These are phyloP conservation scores for Phtheirospermum japonicum DNA, from an alignment of 257 asterid species.

Conservation along the genomic window DNA sequence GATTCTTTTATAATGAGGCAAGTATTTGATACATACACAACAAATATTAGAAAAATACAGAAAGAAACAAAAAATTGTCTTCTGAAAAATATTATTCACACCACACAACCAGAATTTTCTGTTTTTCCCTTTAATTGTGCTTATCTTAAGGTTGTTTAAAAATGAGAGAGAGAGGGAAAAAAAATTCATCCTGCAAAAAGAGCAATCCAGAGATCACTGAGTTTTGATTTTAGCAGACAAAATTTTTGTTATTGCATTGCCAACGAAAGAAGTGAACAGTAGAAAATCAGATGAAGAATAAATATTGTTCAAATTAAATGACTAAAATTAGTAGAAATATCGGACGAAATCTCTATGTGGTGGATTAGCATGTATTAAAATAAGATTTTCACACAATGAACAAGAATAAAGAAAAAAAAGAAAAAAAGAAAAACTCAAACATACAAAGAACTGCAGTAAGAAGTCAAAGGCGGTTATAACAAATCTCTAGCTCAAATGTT, in stretches of 20 bases:
- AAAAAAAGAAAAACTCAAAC: no score
- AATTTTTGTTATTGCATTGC: not conserved
- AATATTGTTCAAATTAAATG: not conserved
- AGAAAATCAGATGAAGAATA: slow-evolving; percentile 10
- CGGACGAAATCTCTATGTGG: not conserved
- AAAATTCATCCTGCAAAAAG: not conserved
- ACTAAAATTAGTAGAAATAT: not conserved
- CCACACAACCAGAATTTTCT: slow-evolving; percentile 3
- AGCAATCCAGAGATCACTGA: slow-evolving; percentile 4
- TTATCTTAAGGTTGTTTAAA: not conserved
- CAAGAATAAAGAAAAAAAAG: slow-evolving; percentile 6
- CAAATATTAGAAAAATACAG: not conserved
- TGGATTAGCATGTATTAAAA: slow-evolving; percentile 8
- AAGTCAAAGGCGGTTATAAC: not conserved
- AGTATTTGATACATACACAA: not conserved
- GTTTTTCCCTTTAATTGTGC: not conserved
- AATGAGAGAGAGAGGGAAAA: not conserved
- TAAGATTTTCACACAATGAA: slow-evolving; percentile 2
- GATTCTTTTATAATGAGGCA: not conserved
- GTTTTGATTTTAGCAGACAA: not conserved
- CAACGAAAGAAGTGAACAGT: not conserved
- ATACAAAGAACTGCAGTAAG: slow-evolving; percentile 15
- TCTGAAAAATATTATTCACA: slow-evolving; percentile 15
- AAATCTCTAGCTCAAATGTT: slow-evolving; percentile 1
- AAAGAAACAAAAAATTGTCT: slow-evolving; percentile 1